A percentile compares a stretch with the other conserved stretches of the same genome.
Evolutionary conservation across 2,329 filamentous ascomycete species (phyloP).

Genomic region (Cercospora zeae-maydis): DNA sequence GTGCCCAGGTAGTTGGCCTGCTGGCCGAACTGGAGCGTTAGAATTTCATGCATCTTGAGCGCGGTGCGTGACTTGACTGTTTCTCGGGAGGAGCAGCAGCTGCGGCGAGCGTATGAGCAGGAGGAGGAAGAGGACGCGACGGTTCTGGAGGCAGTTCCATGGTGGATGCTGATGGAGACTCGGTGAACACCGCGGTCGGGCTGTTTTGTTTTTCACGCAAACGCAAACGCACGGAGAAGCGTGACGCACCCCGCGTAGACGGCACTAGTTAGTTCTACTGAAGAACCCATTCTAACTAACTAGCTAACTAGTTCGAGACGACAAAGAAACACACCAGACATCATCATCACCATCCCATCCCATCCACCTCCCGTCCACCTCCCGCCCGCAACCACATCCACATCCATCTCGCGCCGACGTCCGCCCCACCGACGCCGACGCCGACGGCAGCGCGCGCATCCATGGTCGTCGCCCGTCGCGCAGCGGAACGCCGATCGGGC

Average conservation of each 20-base stretch:
- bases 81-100: neutral
- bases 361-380: neutral
- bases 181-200: neutral
- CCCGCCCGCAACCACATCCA: too few relatives aligned
- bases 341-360: neutral
- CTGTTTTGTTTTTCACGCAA: neutral
- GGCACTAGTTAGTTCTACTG: too few relatives aligned
- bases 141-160: neutral
- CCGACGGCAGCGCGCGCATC: neutral
- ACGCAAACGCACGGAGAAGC: neutral
- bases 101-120: neutral
- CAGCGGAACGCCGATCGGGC: neutral
- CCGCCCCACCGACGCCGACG: neutral
- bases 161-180: neutral
- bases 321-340: neutral
- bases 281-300: too few relatives aligned
- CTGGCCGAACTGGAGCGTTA: slow-evolving; percentile 90
- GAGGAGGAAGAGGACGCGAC: neutral
- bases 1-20: slow-evolving; percentile 89
- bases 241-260: neutral
- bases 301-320: too few relatives aligned
- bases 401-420: neutral
- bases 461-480: neutral
- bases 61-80: neutral
- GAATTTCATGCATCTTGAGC: slow-evolving; percentile 80